phyloP scores from a whole-genome alignment of 352 stramenopile species.

The Pythium graminicola region DNA sequence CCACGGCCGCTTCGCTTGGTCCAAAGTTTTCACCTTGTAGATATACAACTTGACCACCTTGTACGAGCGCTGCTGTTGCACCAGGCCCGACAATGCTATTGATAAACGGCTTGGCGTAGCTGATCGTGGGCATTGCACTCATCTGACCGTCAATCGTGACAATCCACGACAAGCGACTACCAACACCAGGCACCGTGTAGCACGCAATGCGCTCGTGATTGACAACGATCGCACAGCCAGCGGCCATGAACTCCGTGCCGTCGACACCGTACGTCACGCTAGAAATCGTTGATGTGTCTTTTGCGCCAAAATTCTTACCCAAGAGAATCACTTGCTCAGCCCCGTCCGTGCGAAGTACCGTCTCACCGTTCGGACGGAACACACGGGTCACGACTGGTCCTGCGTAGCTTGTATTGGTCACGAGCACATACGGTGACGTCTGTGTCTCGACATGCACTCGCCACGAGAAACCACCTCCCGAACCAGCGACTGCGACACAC shows the following conservation, averaged over 20 bases:
- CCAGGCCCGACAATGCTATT: slow-evolving; percentile 31
- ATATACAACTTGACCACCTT: slow-evolving; percentile 36
- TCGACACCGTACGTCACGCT: slow-evolving; percentile 47
- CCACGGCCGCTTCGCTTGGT: slow-evolving; percentile 30
- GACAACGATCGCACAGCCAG: slow-evolving; percentile 36
- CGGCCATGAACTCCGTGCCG: slow-evolving; percentile 37
- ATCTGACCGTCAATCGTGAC: slow-evolving; percentile 46
- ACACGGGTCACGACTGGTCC: slow-evolving; percentile 51
- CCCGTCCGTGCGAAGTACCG: slow-evolving; percentile 41
- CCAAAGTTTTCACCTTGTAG: slow-evolving; percentile 58
- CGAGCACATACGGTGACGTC: slow-evolving; percentile 25
- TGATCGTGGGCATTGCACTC: slow-evolving; percentile 48
- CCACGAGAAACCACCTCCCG: slow-evolving; percentile 39
- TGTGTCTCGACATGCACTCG: slow-evolving; percentile 34
- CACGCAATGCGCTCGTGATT: slow-evolving; percentile 48
- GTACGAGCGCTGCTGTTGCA: slow-evolving; percentile 22
- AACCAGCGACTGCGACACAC: slow-evolving; percentile 42
- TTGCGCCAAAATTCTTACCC: slow-evolving; percentile 51
- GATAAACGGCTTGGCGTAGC: slow-evolving; percentile 49
- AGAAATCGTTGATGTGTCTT: slow-evolving; percentile 26
- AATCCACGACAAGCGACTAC: slow-evolving; percentile 45
- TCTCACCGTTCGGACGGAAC: slow-evolving; percentile 37
- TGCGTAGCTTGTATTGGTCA: slow-evolving; percentile 44
- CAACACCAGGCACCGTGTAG: slow-evolving; percentile 39
- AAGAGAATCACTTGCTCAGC: slow-evolving; percentile 45